Evolutionary conservation across 2,329 filamentous ascomycete species (phyloP).

Genomic region (Pseudonectria foliicola): DNA sequence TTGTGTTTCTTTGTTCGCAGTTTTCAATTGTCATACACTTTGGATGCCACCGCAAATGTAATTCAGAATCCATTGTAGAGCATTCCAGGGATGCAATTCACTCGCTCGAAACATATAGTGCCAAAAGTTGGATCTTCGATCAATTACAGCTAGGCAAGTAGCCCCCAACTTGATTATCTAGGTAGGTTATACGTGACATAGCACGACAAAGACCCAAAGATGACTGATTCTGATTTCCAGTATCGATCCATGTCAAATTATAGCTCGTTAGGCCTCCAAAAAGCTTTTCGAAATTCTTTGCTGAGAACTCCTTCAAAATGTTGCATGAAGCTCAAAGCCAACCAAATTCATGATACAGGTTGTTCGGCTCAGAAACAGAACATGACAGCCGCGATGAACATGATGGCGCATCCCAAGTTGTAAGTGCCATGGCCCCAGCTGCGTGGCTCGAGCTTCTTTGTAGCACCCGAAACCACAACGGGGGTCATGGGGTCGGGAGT

Average conservation of each 20-base stretch:
- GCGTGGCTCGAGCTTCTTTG: constrained; percentile 26
- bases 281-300: background rate
- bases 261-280: constrained; percentile 12
- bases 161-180: constrained; percentile 16
- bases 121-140: background rate
- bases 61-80: too few relatives aligned
- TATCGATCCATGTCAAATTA: constrained; percentile 13
- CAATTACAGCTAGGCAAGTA: constrained; percentile 9
- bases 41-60: too few relatives aligned
- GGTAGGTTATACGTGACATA: constrained; percentile 10
- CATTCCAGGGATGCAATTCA: too few relatives aligned
- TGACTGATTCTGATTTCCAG: constrained; percentile 18
- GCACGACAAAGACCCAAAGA: constrained; percentile 13
- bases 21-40: too few relatives aligned
- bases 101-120: too few relatives aligned
- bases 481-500: constrained; percentile 17
- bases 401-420: constrained; percentile 28
- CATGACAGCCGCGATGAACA: constrained; percentile 29
- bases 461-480: constrained; percentile 25
- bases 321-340: constrained; percentile 3
- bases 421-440: constrained; percentile 24
- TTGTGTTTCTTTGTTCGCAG: constrained; percentile 1
- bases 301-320: background rate
- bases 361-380: constrained; percentile 23
- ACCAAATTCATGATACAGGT: constrained; percentile 5